A percentile compares a stretch with the other conserved stretches of the same genome.
phyloP scores from a whole-genome alignment of 768 basidiomycete species.

The Leccinum rimulosum region DNA sequence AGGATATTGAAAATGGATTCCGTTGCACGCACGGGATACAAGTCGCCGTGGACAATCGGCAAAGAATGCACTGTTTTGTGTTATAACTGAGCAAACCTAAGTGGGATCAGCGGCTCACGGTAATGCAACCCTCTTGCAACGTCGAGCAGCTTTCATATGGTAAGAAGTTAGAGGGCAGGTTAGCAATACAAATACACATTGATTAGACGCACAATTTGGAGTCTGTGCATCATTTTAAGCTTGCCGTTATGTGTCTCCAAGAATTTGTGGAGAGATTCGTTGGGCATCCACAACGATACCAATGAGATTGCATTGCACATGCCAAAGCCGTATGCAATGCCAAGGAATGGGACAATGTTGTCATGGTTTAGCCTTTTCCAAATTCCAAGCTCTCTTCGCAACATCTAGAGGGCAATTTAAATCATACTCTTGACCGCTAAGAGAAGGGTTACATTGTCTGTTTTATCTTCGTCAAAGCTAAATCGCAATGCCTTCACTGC shows the following conservation, averaged over 20 bases:
- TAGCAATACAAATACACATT: no score
- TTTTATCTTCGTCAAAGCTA: background rate
- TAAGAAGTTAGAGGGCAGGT: background rate
- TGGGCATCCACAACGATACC: background rate
- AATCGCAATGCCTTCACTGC: background rate
- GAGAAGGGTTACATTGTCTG: background rate
- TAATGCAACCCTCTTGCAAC: background rate
- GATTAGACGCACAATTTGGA: background rate
- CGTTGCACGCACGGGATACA: background rate
- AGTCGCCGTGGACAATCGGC: background rate
- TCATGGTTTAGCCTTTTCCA: background rate
- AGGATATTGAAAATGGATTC: background rate
- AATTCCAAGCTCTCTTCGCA: background rate
- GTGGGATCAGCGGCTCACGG: no score
- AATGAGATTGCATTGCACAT: background rate
- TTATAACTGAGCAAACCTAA: no score
- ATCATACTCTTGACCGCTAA: background rate
- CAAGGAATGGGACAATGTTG: background rate
- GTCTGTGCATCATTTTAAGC: background rate
- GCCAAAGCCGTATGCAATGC: background rate
- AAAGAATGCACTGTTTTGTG: background rate
- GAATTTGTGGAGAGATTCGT: background rate
- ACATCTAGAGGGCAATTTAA: background rate
- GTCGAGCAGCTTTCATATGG: background rate
- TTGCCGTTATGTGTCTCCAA: background rate